phyloP scores from a whole-genome alignment of 257 asterid genomes.

The Catharanthus roseus region DNA sequence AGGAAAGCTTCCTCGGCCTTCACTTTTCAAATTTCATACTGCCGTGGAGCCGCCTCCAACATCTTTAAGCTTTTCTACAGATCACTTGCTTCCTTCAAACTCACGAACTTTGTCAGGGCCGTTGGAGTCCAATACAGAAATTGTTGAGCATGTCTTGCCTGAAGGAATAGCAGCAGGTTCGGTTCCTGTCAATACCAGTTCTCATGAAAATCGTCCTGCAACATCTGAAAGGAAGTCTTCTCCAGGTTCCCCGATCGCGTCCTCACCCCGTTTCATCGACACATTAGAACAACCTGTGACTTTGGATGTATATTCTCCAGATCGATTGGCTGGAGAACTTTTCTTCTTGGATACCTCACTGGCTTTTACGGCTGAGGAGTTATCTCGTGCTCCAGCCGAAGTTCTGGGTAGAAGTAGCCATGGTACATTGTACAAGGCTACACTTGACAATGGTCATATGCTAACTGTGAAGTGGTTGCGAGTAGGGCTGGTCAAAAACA shows the following conservation, averaged over 20 bases:
- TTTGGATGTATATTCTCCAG: constrained; percentile 78
- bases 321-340: constrained; percentile 81
- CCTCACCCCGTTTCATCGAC: constrained; percentile 62
- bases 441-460: constrained; percentile 71
- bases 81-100: constrained; percentile 68
- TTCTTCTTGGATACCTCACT: constrained; percentile 70
- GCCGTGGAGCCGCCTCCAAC: constrained; percentile 55
- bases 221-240: constrained; percentile 69
- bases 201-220: constrained; percentile 39
- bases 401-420: constrained; percentile 95
- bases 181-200: constrained; percentile 26
- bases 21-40: constrained; percentile 59
- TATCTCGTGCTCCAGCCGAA: constrained; percentile 96
- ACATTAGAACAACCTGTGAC: constrained; percentile 59
- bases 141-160: constrained; percentile 50
- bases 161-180: constrained; percentile 34
- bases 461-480: constrained; percentile 91
- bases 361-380: constrained; percentile 71
- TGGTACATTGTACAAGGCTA: constrained; percentile 87
- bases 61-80: constrained; percentile 75
- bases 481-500: constrained; percentile 81
- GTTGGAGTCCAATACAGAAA: constrained; percentile 53
- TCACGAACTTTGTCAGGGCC: constrained; percentile 61
- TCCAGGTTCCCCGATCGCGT: constrained; percentile 68
- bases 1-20: constrained; percentile 52